Base-by-base conservation (phyloP, 768 basidiomycete genomes). In the Kwoniella sp. region DNA sequence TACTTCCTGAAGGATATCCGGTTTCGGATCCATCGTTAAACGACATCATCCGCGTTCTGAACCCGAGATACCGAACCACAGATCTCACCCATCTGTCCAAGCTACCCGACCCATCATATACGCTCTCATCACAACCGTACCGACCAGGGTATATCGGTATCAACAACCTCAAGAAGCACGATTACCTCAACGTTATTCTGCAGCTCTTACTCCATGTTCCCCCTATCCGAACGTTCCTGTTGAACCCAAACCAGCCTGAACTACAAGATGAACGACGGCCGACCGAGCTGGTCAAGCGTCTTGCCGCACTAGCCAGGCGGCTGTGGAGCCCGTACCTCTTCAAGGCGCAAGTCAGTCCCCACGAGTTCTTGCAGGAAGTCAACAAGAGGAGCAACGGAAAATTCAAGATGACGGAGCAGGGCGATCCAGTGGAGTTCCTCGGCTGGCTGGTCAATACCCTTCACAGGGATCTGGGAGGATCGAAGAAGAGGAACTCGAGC, bases 311-410 rank as follows among this genome's bases (percentile, higher is more conserved):
- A 17, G 85, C 89, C 2, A 89, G 89, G 74, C 91, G 98, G 75
- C 69, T 96, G 32, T 99, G 95, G 95, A 98, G 95, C 75, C 89
- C 92, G 8, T 79, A 85, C 44, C 76, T 93, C 50, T 99, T 99
- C 82, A 99, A 99, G 75, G 86, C 87, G 55, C 95, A 99, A 80
- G 91, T 96, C 63, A 88, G 86, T 62, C 95, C 95, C n/a, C 95
- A 99, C 72, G 95, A 99, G 72, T 91, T 98, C 73, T 76, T 99
- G 50, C 95, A 99, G 75, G 95, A 98, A 76, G 92, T 98, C 49
- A 85, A 86, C 62, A 81, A 89, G 59, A 85, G 86, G 42, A 92
- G 89, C 66, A 81, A 77, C 39, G 91, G 89, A 14, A 90, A 89
- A 76, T 98, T 92, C 77, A 84, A 88, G 57, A 79, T 96, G 60